Evolutionary conservation across 148 eudicot species (phyloP).

Genomic region (Diospyros lotus): DNA sequence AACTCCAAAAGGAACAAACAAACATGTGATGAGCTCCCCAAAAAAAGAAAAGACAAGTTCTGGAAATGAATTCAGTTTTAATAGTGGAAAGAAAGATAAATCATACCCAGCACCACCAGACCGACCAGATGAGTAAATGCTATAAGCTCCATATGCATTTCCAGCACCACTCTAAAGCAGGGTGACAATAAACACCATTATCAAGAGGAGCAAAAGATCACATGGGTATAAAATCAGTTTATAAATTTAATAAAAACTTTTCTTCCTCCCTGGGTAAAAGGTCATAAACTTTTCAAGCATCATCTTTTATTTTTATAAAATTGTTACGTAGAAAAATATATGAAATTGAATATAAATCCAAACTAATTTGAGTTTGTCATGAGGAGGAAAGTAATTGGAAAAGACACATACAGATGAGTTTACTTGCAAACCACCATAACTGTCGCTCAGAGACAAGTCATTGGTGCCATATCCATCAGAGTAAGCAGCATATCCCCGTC

Average conservation of each 20-base stretch:
- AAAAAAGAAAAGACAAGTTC: not conserved
- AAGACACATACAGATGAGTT: not conserved
- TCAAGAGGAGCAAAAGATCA: not conserved
- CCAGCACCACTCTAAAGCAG: slow-evolving; percentile 49
- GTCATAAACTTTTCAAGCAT: no score
- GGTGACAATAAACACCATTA: not conserved
- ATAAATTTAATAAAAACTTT: not conserved
- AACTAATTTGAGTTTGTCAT: not conserved
- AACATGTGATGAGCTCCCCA: not conserved
- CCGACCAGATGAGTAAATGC: slow-evolving; percentile 60
- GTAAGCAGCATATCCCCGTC: slow-evolving; percentile 50
- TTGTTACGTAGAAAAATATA: no score
- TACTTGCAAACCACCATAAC: slow-evolving; percentile 78
- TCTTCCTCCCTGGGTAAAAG: not conserved
- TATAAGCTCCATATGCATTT: slow-evolving; percentile 66
- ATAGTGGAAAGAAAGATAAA: not conserved
- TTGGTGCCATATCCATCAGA: slow-evolving; percentile 57
- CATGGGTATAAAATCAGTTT: not conserved
- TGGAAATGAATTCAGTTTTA: not conserved
- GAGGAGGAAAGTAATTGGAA: not conserved
- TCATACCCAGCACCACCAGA: slow-evolving; percentile 57
- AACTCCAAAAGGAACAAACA: not conserved
- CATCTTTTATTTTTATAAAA: no score
- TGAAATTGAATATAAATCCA: not conserved
- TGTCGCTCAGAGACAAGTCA: slow-evolving; percentile 43